These are phyloP conservation scores for Apiotrichum montevideense DNA, from an alignment of 1,284 basidiomycete genomes.

Conservation along the genomic window DNA sequence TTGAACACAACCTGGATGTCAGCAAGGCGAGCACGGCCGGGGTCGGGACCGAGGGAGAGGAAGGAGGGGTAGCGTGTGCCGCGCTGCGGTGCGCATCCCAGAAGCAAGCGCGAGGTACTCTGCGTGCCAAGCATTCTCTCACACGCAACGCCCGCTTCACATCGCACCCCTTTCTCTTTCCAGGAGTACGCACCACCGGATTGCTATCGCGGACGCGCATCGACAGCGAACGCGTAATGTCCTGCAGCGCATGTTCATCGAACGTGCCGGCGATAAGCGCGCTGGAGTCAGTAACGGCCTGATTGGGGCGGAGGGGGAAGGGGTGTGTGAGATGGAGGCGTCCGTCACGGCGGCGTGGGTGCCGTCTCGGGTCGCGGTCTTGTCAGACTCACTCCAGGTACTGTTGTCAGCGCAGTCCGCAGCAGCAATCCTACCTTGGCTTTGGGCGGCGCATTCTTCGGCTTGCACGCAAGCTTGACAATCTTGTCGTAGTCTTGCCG, in stretches of 20 bases:
- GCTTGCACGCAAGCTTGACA: constrained; percentile 87
- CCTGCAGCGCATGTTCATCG: constrained; percentile 84
- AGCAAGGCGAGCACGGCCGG: neutral
- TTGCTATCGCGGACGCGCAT: constrained; percentile 83
- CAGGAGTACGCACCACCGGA: constrained; percentile 60
- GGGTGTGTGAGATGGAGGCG: no score
- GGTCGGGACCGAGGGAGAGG: neutral
- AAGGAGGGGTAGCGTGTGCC: neutral
- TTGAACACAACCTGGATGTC: constrained; percentile 81
- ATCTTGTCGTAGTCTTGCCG: constrained; percentile 30
- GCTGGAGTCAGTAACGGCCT: constrained; percentile 48
- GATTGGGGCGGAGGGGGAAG: neutral
- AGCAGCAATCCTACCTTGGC: constrained; percentile 59
- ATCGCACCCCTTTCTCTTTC: no score
- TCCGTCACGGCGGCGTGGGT: neutral
- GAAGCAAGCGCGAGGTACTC: no score
- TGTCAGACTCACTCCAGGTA: constrained; percentile 43
- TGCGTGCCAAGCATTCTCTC: no score
- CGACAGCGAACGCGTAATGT: constrained; percentile 81
- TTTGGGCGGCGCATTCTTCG: constrained; percentile 88
- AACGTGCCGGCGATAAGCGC: constrained; percentile 92
- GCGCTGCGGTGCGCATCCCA: no score
- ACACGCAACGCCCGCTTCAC: no score
- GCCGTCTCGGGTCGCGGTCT: constrained; percentile 51
- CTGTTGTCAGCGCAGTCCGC: constrained; percentile 17